phyloP scores from a whole-genome alignment of 176 grass and related monocot genomes.

The Rhynchospora breviuscula region DNA sequence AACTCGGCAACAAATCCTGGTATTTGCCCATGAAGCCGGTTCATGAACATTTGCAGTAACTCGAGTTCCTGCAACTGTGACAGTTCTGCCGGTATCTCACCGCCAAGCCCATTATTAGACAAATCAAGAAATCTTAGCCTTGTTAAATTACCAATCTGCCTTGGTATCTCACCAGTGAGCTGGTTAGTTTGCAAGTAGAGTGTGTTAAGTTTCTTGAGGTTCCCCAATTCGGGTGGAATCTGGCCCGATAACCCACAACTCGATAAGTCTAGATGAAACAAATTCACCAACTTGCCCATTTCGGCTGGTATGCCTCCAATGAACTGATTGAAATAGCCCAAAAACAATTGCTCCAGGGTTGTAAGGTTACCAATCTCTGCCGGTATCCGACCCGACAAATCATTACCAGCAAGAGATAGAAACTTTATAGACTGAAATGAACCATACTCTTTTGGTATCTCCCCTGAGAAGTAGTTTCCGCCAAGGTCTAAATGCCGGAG shows the following conservation, averaged over 20 bases:
- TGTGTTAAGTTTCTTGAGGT: conserved; percentile 46
- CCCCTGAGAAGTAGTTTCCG: conserved; percentile 70
- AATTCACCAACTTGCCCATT: conserved; percentile 31
- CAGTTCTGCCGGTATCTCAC: conserved; percentile 56
- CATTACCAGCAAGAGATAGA: conserved; percentile 60
- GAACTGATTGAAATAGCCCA: conserved; percentile 79
- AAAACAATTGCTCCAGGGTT: conserved; percentile 41
- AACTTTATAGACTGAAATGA: conserved; percentile 35
- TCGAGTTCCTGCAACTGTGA: conserved; percentile 23
- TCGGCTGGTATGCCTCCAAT: conserved; percentile 39
- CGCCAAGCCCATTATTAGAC: conserved; percentile 72
- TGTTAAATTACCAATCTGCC: conserved; percentile 53
- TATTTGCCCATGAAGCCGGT: conserved; percentile 57
- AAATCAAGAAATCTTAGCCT: conserved; percentile 50
- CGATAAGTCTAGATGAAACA: conserved; percentile 68
- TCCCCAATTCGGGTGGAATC: conserved; percentile 42
- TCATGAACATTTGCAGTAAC: conserved; percentile 73
- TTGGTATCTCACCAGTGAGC: conserved; percentile 43
- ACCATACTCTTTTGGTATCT: conserved; percentile 42
- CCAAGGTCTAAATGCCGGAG: conserved; percentile 60
- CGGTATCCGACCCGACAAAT: conserved; percentile 42
- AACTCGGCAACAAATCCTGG: conserved; percentile 46
- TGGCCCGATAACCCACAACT: conserved; percentile 50
- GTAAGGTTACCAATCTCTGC: conserved; percentile 41
- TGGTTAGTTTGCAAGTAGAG: conserved; percentile 78